phyloP scores from a whole-genome alignment of 2,329 filamentous ascomycete species.

The Metarhizium anisopliae region DNA sequence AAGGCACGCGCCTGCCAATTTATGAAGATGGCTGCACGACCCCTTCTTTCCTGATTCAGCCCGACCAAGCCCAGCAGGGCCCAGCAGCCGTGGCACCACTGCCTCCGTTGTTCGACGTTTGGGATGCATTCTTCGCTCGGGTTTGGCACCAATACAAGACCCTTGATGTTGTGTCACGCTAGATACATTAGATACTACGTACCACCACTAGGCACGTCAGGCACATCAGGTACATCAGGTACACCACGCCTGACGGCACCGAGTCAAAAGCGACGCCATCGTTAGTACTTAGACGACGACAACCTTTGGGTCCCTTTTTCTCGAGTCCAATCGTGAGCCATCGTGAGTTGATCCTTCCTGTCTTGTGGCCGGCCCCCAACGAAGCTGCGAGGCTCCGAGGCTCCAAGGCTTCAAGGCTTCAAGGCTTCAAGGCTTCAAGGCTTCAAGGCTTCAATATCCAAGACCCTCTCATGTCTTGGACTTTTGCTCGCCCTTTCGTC shows the following conservation, averaged over 20 bases:
- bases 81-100: not conserved
- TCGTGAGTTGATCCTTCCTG: not conserved
- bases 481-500: not conserved
- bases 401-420: no score
- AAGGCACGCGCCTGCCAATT: not conserved
- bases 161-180: constrained; percentile 1
- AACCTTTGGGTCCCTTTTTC: no score
- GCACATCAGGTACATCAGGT: no score
- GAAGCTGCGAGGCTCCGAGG: no score
- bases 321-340: no score
- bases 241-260: no score
- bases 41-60: not conserved
- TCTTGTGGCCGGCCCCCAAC: not conserved
- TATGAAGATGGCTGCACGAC: not conserved
- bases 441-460: no score
- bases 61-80: not conserved
- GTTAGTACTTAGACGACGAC: not conserved
- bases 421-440: no score
- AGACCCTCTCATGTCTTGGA: not conserved
- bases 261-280: not conserved
- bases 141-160: constrained; percentile 3
- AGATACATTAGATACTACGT: not conserved
- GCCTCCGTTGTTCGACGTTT: not conserved
- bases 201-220: not conserved
- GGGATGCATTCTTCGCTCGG: not conserved